Conservation (phyloP, 202 grass and related monocot species). For the Cymbopogon flexuosus region DNA sequence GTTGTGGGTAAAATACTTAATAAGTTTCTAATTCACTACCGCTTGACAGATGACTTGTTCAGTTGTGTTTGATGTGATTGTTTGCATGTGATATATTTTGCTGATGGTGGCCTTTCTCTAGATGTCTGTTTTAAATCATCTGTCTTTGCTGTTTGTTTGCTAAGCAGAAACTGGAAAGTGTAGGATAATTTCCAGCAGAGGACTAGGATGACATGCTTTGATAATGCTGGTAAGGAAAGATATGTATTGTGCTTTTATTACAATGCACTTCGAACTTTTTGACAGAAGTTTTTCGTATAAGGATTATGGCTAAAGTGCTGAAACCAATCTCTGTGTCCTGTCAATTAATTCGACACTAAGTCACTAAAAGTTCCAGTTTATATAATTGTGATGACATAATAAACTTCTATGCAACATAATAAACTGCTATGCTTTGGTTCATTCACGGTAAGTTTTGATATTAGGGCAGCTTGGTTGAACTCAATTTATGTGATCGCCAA, state of each 20-base stretch:
- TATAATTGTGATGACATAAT: background rate
- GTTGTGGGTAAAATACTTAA: background rate
- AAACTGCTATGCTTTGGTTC: background rate
- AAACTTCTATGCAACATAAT: background rate
- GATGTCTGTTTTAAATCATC: conserved; percentile 36
- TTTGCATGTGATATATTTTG: conserved; percentile 13
- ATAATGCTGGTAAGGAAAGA: conserved; percentile 54
- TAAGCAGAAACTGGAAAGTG: conserved; percentile 62
- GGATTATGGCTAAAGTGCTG: background rate
- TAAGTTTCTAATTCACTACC: background rate
- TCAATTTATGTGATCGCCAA: background rate
- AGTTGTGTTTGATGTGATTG: conserved; percentile 13
- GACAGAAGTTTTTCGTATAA: background rate
- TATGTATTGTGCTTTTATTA: conserved; percentile 36
- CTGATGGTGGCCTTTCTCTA: conserved; percentile 17
- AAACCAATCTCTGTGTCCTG: background rate
- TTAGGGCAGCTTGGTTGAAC: background rate
- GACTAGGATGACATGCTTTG: conserved; percentile 48
- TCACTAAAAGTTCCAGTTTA: background rate
- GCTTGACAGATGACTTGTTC: conserved; percentile 1
- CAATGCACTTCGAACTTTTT: conserved; percentile 18
- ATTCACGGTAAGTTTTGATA: background rate
- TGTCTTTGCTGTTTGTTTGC: conserved; percentile 57
- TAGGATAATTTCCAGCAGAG: conserved; percentile 48
- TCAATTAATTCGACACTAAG: conserved; percentile 2